These are phyloP conservation scores for Bipolaris cookei DNA, from an alignment of 2,329 filamentous ascomycete species.

Conservation along the genomic window DNA sequence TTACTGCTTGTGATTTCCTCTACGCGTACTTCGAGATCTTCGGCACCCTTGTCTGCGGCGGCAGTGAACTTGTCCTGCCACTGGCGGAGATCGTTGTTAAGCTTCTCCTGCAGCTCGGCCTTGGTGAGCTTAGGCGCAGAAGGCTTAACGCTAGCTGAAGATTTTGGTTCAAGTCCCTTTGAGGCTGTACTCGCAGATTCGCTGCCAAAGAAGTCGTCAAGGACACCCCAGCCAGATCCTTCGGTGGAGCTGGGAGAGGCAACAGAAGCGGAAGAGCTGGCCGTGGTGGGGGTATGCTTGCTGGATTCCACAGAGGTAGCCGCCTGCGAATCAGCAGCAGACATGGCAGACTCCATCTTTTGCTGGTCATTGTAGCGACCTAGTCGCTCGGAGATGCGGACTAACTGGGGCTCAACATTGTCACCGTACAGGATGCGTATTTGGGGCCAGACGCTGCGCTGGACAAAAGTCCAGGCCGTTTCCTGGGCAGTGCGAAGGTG, in stretches of 20 bases:
- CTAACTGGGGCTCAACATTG: slow-evolving; percentile 93
- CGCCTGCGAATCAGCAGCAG: slow-evolving; percentile 56
- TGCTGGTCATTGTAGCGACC: slow-evolving; percentile 74
- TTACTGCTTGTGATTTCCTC: slow-evolving; percentile 75
- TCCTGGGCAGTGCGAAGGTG: slow-evolving; percentile 74
- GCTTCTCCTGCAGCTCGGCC: slow-evolving; percentile 61
- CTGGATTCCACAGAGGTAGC: slow-evolving; percentile 22
- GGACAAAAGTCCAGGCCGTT: slow-evolving; percentile 72
- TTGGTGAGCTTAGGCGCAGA: slow-evolving; percentile 36
- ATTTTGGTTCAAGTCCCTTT: slow-evolving; percentile 24
- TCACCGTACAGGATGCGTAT: slow-evolving; percentile 81
- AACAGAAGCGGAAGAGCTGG: slow-evolving; percentile 29
- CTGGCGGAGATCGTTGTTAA: slow-evolving; percentile 76
- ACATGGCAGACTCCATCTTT: slow-evolving; percentile 65
- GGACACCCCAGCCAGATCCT: slow-evolving; percentile 38
- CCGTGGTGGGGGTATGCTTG: slow-evolving; percentile 27
- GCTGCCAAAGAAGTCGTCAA: slow-evolving; percentile 40
- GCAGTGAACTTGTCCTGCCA: slow-evolving; percentile 91
- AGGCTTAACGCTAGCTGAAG: slow-evolving; percentile 23
- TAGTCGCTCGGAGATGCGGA: slow-evolving; percentile 88
- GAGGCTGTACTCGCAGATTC: slow-evolving; percentile 32
- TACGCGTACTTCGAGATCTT: slow-evolving; percentile 68
- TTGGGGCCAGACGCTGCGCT: slow-evolving; percentile 80
- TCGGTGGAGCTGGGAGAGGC: slow-evolving; percentile 29
- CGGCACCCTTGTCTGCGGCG: slow-evolving; percentile 82